Conservation (phyloP, 371 early-diverging fungal genomes). For the Modicella reniformis region DNA sequence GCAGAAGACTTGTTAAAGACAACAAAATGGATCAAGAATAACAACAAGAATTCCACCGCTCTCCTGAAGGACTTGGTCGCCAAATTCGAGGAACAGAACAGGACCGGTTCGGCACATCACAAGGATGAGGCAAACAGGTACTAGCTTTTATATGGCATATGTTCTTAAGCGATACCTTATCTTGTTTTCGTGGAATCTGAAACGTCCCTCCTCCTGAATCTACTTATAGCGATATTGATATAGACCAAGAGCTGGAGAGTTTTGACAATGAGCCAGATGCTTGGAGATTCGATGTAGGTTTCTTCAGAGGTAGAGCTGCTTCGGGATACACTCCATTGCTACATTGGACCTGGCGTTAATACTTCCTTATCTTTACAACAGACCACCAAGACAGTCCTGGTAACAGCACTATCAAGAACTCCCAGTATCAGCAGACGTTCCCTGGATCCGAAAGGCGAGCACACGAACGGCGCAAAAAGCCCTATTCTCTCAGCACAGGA, state of each 20-base stretch:
- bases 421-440: conserved; percentile 41
- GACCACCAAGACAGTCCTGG: conserved; percentile 41
- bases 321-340: not conserved
- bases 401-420: conserved; percentile 30
- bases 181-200: not conserved
- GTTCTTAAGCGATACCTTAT: not conserved
- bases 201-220: not conserved
- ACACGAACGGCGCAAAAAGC: conserved; percentile 21
- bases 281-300: conserved; percentile 52
- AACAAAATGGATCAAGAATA: conserved; percentile 66
- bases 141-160: not conserved
- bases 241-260: conserved; percentile 50
- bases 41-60: conserved; percentile 58
- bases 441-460: conserved; percentile 32
- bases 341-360: not conserved
- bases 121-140: conserved; percentile 57
- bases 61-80: conserved; percentile 62
- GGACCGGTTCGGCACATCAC: conserved; percentile 45
- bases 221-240: conserved; percentile 37
- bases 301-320: not conserved
- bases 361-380: not conserved
- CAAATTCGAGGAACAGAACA: conserved; percentile 64
- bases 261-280: conserved; percentile 54
- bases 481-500: conserved; percentile 39
- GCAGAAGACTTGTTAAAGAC: conserved; percentile 69